phyloP scores from a whole-genome alignment of 345 rosid genomes.

The Salix exigua region DNA sequence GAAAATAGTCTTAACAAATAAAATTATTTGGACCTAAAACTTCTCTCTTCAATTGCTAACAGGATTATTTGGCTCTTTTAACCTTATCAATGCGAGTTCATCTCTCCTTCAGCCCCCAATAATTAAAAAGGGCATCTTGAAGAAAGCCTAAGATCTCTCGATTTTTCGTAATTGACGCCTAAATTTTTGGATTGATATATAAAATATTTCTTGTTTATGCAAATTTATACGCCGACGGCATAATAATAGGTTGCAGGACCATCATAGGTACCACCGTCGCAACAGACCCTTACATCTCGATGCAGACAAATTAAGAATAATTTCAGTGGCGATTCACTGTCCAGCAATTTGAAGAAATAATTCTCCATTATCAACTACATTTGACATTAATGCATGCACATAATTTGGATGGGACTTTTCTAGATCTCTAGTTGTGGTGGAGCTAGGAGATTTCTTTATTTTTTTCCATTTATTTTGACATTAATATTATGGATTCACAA shows the following conservation, averaged over 20 bases:
- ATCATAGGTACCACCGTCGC: not conserved
- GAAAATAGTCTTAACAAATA: not conserved
- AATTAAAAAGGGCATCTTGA: not conserved
- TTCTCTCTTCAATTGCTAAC: not conserved
- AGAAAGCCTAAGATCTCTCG: not conserved
- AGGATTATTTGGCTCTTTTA: not conserved
- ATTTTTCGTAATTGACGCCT: not conserved
- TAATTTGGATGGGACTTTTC: not conserved
- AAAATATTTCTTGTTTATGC: not conserved
- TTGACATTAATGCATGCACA: not conserved
- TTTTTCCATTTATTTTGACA: not conserved
- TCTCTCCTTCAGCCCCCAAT: not conserved
- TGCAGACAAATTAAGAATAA: not conserved
- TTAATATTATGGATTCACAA: not conserved
- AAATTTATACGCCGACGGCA: slow-evolving; percentile 2
- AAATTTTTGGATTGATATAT: not conserved
- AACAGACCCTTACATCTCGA: not conserved
- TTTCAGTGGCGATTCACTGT: not conserved
- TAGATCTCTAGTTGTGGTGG: not conserved
- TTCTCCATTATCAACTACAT: not conserved
- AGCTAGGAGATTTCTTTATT: not conserved
- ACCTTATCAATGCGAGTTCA: not conserved
- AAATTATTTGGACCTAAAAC: not conserved
- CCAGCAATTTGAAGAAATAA: not conserved
- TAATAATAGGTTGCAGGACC: not conserved